Evolutionary conservation across 805 yeast genomes (phyloP).

Genomic region (Yamadazyma endophytica): DNA sequence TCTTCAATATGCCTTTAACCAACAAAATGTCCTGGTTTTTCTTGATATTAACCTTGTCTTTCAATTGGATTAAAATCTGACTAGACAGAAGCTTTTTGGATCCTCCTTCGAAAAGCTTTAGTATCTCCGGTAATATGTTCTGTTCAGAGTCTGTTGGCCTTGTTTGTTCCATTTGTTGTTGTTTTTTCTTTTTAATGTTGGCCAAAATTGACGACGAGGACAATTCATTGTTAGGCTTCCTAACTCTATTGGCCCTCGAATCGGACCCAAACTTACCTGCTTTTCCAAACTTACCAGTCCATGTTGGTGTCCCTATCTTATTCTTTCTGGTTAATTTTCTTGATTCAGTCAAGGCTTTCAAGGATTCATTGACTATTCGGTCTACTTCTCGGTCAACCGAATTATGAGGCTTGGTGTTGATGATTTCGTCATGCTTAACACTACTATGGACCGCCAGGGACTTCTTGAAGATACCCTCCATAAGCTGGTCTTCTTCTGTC

Average conservation of each 20-base stretch:
- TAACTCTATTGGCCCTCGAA: background rate
- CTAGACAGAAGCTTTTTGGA: conserved; percentile 5
- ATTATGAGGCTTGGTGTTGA: conserved; percentile 51
- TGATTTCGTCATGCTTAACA: conserved; percentile 72
- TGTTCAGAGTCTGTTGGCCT: too few relatives aligned
- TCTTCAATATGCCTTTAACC: conserved; percentile 63
- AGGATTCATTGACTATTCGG: conserved; percentile 49
- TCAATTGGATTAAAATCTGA: conserved; percentile 8
- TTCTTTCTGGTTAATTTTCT: conserved; percentile 44
- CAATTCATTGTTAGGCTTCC: conserved; percentile 7
- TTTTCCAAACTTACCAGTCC: conserved; percentile 90
- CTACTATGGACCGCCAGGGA: conserved; percentile 73
- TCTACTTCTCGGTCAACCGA: conserved; percentile 60
- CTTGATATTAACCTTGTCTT: conserved; percentile 13
- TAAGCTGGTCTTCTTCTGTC: conserved; percentile 57
- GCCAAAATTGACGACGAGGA: conserved; percentile 31
- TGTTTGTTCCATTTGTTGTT: conserved; percentile 18
- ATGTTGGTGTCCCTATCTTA: conserved; percentile 80
- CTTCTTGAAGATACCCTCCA: conserved; percentile 64
- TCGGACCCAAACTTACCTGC: conserved; percentile 57
- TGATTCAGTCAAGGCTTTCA: conserved; percentile 57
- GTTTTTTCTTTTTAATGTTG: conserved; percentile 22
- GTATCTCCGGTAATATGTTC: conserved; percentile 6
- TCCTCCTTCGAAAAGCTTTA: background rate
- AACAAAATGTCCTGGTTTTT: conserved; percentile 52